phyloP scores from a whole-genome alignment of 805 yeast genomes.

The Candida quercuum region DNA sequence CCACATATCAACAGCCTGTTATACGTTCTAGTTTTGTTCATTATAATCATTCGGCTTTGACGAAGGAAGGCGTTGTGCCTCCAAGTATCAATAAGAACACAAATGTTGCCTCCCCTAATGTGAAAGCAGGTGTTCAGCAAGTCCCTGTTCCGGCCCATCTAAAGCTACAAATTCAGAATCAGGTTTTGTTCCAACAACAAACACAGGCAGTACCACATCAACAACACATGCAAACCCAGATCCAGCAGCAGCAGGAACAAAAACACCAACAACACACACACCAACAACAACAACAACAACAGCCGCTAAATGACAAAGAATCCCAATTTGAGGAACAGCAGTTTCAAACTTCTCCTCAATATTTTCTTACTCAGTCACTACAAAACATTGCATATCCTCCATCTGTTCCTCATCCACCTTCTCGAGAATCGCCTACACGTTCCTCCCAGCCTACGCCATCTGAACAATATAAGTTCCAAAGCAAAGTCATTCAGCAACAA shows the following conservation, averaged over 20 bases:
- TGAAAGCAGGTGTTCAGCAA: constrained; percentile 1
- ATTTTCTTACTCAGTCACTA: neutral
- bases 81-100: neutral
- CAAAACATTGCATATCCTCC: constrained; percentile 4
- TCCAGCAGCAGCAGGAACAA: constrained; percentile 4
- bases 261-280: constrained; percentile 2
- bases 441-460: neutral
- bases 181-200: constrained; percentile 11
- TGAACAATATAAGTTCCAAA: constrained; percentile 4
- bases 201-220: constrained; percentile 8
- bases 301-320: too few relatives aligned
- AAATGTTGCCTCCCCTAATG: neutral
- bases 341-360: constrained; percentile 9
- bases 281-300: constrained; percentile 10
- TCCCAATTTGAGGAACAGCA: too few relatives aligned
- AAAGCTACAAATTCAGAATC: constrained; percentile 15
- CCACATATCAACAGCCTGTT: neutral
- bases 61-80: neutral
- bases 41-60: neutral
- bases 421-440: neutral
- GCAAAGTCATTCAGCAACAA: neutral
- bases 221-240: too few relatives aligned
- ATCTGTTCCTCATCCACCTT: constrained; percentile 2
- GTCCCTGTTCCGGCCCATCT: constrained; percentile 12
- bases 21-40: neutral